These are phyloP conservation scores for Helicostylum pulchrum DNA, from an alignment of 192 early-diverging fungal species.

Conservation along the genomic window DNA sequence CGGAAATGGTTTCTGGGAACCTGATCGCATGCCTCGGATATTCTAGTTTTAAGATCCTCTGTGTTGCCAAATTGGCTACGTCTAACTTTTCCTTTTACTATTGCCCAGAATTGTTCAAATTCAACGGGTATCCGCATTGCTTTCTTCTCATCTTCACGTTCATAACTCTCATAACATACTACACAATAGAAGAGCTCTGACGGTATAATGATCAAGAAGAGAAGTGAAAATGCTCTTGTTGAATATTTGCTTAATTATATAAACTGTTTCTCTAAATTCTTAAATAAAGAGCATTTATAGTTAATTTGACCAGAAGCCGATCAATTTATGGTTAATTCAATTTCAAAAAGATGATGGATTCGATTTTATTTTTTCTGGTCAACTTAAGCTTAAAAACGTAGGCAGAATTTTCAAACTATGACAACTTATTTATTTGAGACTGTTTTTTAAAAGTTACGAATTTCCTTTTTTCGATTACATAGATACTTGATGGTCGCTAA, in stretches of 20 bases:
- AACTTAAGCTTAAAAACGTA: too few relatives aligned
- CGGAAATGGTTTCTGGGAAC: too few relatives aligned
- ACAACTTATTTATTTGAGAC: constrained; percentile 3
- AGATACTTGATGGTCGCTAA: neutral
- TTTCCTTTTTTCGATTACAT: constrained; percentile 4
- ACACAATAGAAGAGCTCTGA: constrained; percentile 5
- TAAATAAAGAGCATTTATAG: neutral
- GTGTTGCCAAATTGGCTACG: neutral
- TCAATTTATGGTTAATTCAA: too few relatives aligned
- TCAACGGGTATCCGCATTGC: constrained; percentile 3
- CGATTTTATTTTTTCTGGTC: too few relatives aligned
- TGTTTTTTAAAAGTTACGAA: neutral
- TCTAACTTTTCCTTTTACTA: neutral
- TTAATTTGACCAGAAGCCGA: too few relatives aligned
- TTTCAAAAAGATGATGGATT: too few relatives aligned
- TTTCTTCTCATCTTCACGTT: constrained; percentile 9
- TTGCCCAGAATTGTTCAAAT: too few relatives aligned
- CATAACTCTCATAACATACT: constrained; percentile 8
- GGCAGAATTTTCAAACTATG: too few relatives aligned
- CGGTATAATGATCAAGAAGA: neutral
- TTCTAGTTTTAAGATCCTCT: constrained; percentile 9
- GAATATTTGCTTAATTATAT: constrained; percentile 1
- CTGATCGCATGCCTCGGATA: neutral
- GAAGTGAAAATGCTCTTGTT: constrained; percentile 2
- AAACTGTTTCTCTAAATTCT: constrained; percentile 2